Evolutionary conservation across 768 basidiomycete genomes (phyloP).

Genomic region (Mrakia frigida): DNA sequence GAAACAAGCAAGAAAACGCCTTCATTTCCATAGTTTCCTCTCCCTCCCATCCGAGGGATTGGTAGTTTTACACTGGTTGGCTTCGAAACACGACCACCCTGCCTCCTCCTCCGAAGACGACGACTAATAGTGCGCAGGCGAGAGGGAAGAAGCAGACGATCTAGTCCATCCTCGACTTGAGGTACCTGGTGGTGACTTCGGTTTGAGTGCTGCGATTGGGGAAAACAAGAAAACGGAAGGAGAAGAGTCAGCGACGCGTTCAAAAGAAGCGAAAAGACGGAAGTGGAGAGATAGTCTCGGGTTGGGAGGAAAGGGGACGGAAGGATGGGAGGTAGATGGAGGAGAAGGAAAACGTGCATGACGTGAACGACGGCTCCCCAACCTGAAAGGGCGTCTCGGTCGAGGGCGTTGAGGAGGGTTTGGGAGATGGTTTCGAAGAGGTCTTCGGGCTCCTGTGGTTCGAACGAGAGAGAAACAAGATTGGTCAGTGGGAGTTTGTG

Average conservation of each 20-base stretch:
- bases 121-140: too few relatives aligned
- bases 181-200: slow-evolving; percentile 68
- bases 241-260: background rate
- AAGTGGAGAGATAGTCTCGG: background rate
- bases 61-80: background rate
- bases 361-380: slow-evolving; percentile 95
- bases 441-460: slow-evolving; percentile 78
- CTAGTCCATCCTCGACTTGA: slow-evolving; percentile 89
- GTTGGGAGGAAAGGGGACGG: background rate
- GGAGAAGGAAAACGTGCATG: too few relatives aligned
- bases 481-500: background rate
- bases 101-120: background rate
- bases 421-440: slow-evolving; percentile 98
- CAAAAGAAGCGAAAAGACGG: background rate
- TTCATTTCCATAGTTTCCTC: background rate
- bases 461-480: background rate
- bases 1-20: too few relatives aligned
- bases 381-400: slow-evolving; percentile 92
- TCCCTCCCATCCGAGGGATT: background rate
- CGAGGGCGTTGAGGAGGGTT: slow-evolving; percentile 87
- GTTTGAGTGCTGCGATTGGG: slow-evolving; percentile 49
- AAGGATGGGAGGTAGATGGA: background rate
- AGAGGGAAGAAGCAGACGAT: background rate
- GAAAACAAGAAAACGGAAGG: background rate
- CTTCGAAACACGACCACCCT: too few relatives aligned